Evolutionary conservation across 768 basidiomycete genomes (phyloP), one percentile per base, ranked within the genome.

Genomic region (Russula brevipes): DNA sequence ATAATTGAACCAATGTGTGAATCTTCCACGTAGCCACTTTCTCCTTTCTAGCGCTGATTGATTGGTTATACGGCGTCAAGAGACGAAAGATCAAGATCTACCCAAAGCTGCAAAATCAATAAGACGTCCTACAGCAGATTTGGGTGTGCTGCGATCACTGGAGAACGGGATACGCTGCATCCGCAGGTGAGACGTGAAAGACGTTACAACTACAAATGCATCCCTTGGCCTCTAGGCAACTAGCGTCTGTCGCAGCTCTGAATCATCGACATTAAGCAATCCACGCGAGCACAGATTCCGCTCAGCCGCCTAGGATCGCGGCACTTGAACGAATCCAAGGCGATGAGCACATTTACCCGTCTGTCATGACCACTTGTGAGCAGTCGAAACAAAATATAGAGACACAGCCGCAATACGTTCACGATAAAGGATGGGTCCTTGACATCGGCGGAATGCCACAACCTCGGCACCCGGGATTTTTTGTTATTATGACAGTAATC

Each of bases 401-500:
- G 24, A 24, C 24, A 24, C 24, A 24, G 24, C 24, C 24, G 24
- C 24, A 24, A 24, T 24, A 63, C 38, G 51, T 63, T 63, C 33
- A 57, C 41, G 35, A 57, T 56, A 9, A 63, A 9, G 16, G 33
- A 66, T 60, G 9, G 57, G 41, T 70, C 61, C 2, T 65, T 64
- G 31, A 72, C 71, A 57, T 76, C 73, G 9, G 69, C 68, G 51
- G 24, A 72, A 49, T 11, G 68, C 57, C 10, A 70, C 54, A 24
- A 74, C 67, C 30, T 60, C 47, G 0, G 67, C 66, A 5, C 56
- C 35, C 33, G 59, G 64, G 0, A 42, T 57, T 19, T 61, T 44
- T 5, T 58, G 24, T 24, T 24, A 24, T 24, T 36, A 67, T 36
- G 46, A 73, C 70, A 9, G 59, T 63, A 9, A 33, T 50, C 17